Evolutionary conservation across 202 grass and related monocot species (phyloP).

Genomic region (Dendrocalamus latiflorus): DNA sequence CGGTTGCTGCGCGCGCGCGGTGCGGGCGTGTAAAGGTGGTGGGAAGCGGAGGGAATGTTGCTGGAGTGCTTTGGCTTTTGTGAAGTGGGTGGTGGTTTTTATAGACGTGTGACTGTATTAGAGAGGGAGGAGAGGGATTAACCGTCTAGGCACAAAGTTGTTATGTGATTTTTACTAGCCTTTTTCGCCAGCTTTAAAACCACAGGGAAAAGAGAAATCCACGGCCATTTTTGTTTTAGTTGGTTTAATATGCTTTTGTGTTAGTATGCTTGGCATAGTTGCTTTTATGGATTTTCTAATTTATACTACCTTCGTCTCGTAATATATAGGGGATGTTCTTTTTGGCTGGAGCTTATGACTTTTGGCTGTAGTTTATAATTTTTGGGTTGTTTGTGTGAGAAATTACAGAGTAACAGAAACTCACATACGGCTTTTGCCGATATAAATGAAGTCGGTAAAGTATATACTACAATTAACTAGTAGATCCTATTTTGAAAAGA

Average conservation of each 20-base stretch:
- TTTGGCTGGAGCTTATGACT: too few relatives aligned
- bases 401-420: too few relatives aligned
- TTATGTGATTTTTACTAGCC: neutral
- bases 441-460: too few relatives aligned
- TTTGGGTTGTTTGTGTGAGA: too few relatives aligned
- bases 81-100: conserved; percentile 31
- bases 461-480: too few relatives aligned
- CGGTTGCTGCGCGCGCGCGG: neutral
- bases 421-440: too few relatives aligned
- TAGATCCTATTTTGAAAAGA: too few relatives aligned
- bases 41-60: neutral
- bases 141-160: neutral
- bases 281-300: neutral
- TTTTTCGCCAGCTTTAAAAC: neutral
- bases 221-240: neutral
- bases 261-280: neutral
- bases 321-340: too few relatives aligned
- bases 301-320: too few relatives aligned
- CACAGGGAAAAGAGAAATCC: neutral
- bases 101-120: neutral
- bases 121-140: neutral
- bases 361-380: too few relatives aligned
- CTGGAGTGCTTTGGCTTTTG: conserved; percentile 20
- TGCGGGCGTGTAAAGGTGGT: conserved; percentile 22
- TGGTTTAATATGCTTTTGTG: neutral